phyloP scores from a whole-genome alignment of 805 yeast species.

The Wickerhamomyces mucosus region DNA sequence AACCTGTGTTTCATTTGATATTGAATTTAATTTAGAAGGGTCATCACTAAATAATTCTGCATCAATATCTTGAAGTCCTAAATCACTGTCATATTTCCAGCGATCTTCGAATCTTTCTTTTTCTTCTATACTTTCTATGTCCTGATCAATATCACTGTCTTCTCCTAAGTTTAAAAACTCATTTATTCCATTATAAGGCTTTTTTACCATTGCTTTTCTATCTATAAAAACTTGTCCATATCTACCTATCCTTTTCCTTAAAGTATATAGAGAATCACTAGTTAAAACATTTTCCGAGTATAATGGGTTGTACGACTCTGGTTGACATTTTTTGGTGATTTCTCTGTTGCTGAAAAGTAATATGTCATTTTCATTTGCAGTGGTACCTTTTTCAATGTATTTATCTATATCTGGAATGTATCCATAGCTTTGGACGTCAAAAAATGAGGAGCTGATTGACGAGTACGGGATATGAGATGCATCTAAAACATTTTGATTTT shows the following conservation, averaged over 20 bases:
- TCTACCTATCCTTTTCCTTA: conserved; percentile 72
- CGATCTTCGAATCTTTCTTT: conserved; percentile 44
- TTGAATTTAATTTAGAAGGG: conserved; percentile 76
- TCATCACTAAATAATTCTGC: conserved; percentile 54
- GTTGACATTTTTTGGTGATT: conserved; percentile 17
- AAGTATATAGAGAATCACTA: conserved; percentile 38
- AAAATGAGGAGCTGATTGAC: conserved; percentile 62
- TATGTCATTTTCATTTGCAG: conserved; percentile 22
- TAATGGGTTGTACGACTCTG: conserved; percentile 30
- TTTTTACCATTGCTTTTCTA: conserved; percentile 45
- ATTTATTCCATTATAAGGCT: conserved; percentile 29
- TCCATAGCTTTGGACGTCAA: conserved; percentile 54
- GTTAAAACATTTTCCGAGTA: conserved; percentile 23
- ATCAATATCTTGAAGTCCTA: conserved; percentile 25
- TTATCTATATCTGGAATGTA: conserved; percentile 24
- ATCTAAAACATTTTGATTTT: conserved; percentile 38
- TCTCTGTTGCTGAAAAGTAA: conserved; percentile 18
- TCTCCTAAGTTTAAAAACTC: conserved; percentile 24
- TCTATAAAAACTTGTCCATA: conserved; percentile 65
- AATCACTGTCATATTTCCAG: conserved; percentile 61
- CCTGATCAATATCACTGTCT: conserved; percentile 11
- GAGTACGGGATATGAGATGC: conserved; percentile 68
- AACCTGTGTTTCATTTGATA: conserved; percentile 78
- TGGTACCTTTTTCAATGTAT: conserved; percentile 16
- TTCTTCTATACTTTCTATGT: conserved; percentile 26